Base-by-base conservation (phyloP, 192 early-diverging fungal species). In the Linnemannia exigua region DNA sequence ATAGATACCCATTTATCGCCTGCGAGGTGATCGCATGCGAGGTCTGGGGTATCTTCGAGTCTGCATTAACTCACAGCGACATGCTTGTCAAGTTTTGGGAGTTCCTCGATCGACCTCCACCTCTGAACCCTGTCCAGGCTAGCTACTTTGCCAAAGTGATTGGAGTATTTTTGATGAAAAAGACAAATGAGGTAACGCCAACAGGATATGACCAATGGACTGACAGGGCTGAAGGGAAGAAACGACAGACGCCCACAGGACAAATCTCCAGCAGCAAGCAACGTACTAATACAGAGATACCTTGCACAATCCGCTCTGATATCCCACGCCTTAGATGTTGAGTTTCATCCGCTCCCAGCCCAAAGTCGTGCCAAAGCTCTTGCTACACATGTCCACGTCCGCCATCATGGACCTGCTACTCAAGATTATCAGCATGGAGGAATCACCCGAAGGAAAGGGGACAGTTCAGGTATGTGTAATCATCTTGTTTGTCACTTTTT, bases 81-180 rank as follows among this genome's bases (percentile, higher is more conserved):
- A 90, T 98, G 58, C 89, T 99, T 19, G 92, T 93, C 76, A 88
- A 92, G 61, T 96, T 99, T 76, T 99, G 98, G 98, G 90, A 90
- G 36, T 89, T 97, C 52, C 89, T 99, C 80, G 95, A 97, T 84
- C 91, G 92, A 46, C 92, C 91, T 11, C 91, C 92, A 17, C 93
- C 94, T 75, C 87, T 98, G 77, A 92, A 97, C 80, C 89, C 93
- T 17, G 88, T 96, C 36, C 96, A 97, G 76, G 96, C 98, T 25
- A 95, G 94, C 61, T 96, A 97, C 87, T 99, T 98, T 88, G 91
- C 91, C 78, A 98, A 98, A 89, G 95, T 98, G 28, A 97, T 97
- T 89, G 92, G 91, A 37, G 93, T 96, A 7, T 91, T 98, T 37
- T 86, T 99, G 79, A 91, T 95, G 86, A 97, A 97, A 89, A 97